phyloP scores from a whole-genome alignment of 108 stramenopile species.

The Skeletonema tropicum region DNA sequence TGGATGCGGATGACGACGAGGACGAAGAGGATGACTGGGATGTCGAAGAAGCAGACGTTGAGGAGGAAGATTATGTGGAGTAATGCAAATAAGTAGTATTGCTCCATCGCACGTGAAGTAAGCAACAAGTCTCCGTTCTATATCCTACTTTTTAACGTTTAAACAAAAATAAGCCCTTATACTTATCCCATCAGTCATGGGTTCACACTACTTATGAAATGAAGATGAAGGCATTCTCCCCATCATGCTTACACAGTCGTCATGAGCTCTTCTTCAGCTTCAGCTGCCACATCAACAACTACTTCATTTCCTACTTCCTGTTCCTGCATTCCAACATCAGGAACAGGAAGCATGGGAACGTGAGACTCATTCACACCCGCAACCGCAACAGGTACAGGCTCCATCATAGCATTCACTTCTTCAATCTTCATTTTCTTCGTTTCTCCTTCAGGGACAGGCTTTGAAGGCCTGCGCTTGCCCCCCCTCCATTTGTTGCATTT shows the following conservation, averaged over 20 bases:
- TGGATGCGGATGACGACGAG: slow-evolving; percentile 20
- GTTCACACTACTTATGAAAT: background rate
- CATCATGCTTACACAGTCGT: background rate
- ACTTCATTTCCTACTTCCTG: background rate
- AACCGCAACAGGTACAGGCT: background rate
- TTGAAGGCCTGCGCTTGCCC: background rate
- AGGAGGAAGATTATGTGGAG: slow-evolving; percentile 2
- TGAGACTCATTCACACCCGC: background rate
- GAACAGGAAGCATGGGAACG: background rate
- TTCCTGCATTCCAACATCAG: background rate
- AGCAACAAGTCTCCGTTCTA: background rate
- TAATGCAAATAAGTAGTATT: background rate
- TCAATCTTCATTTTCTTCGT: background rate
- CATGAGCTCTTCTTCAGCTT: background rate
- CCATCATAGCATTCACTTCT: background rate
- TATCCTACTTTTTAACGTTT: background rate
- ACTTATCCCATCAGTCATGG: background rate
- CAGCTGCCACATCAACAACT: background rate
- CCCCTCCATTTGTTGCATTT: slow-evolving; percentile 7
- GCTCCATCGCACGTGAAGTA: background rate
- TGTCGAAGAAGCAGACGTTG: slow-evolving; percentile 11
- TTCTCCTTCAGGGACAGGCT: background rate
- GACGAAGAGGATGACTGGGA: slow-evolving; percentile 11
- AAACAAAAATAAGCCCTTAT: slow-evolving; percentile 4
- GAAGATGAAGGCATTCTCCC: background rate